phyloP scores from a whole-genome alignment of 202 grass and related monocot species.

The Zoysia matrella region DNA sequence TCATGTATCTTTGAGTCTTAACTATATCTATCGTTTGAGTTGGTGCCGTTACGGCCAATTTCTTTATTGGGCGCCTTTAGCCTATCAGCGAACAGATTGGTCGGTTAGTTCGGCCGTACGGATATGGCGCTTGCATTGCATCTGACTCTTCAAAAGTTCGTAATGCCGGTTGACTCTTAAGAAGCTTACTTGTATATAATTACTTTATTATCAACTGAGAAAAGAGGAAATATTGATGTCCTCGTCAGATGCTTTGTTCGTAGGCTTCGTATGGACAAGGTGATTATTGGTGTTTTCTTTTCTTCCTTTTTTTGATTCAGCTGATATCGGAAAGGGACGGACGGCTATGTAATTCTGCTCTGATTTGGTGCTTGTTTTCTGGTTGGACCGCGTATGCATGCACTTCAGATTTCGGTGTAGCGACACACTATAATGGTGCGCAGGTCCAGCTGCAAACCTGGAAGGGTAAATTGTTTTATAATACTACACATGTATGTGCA shows the following conservation, averaged over 20 bases:
- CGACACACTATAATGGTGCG: neutral
- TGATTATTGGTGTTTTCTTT: conserved; percentile 28
- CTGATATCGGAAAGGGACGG: conserved; percentile 20
- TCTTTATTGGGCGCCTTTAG: neutral
- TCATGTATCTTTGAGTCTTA: conserved; percentile 24
- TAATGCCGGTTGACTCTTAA: conserved; percentile 38
- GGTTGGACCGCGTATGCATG: conserved; percentile 13
- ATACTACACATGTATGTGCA: neutral
- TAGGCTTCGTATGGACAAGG: conserved; percentile 18
- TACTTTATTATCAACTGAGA: neutral
- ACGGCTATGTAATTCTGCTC: conserved; percentile 1
- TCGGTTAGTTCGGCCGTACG: conserved; percentile 42
- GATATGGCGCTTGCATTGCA: neutral
- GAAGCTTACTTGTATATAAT: neutral
- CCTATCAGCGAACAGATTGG: conserved; percentile 43
- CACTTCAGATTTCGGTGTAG: neutral
- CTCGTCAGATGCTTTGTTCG: conserved; percentile 27
- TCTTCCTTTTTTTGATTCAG: neutral
- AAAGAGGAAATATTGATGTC: neutral
- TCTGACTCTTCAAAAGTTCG: conserved; percentile 23
- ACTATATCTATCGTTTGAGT: conserved; percentile 7
- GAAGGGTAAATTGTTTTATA: neutral
- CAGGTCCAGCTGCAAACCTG: neutral
- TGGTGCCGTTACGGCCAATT: conserved; percentile 34
- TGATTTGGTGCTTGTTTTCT: neutral